Evolutionary conservation across 2,329 filamentous ascomycete species (phyloP).

Genomic region (Apiospora sp.): DNA sequence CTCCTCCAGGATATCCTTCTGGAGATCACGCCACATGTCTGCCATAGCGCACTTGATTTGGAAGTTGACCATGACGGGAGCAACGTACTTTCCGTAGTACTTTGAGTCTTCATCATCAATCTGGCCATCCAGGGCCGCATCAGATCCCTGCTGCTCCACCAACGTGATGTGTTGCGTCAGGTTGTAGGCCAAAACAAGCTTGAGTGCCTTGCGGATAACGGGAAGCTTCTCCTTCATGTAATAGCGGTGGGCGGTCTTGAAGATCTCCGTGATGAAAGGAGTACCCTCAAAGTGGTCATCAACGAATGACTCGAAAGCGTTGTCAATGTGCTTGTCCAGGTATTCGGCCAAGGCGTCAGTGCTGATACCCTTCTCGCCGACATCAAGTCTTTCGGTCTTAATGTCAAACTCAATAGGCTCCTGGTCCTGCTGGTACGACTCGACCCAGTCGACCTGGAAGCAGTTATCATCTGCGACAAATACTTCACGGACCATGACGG

Average conservation of each 20-base stretch:
- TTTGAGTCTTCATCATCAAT: conserved; percentile 88
- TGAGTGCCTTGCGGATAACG: conserved; percentile 93
- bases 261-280: conserved; percentile 91
- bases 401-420: conserved; percentile 84
- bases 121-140: conserved; percentile 79
- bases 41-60: conserved; percentile 97
- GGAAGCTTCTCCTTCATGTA: conserved; percentile 88
- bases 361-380: conserved; percentile 88
- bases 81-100: conserved; percentile 88
- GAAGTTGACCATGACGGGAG: conserved; percentile 99
- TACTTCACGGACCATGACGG: conserved; percentile 92
- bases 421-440: conserved; percentile 73
- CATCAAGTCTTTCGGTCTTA: conserved; percentile 86
- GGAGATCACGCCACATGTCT: conserved; percentile 97
- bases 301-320: conserved; percentile 90
- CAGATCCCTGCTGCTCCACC: conserved; percentile 86
- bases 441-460: conserved; percentile 93
- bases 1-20: conserved; percentile 95
- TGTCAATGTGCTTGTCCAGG: conserved; percentile 92
- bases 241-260: conserved; percentile 95
- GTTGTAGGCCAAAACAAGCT: conserved; percentile 95
- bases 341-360: conserved; percentile 85
- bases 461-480: conserved; percentile 91
- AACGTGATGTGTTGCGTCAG: conserved; percentile 93
- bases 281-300: conserved; percentile 97